Percentiles rank a stretch among this genome's conserved stretches.
Conservation (phyloP, 352 stramenopile genomes). For the Globisporangium barbulae region DNA sequence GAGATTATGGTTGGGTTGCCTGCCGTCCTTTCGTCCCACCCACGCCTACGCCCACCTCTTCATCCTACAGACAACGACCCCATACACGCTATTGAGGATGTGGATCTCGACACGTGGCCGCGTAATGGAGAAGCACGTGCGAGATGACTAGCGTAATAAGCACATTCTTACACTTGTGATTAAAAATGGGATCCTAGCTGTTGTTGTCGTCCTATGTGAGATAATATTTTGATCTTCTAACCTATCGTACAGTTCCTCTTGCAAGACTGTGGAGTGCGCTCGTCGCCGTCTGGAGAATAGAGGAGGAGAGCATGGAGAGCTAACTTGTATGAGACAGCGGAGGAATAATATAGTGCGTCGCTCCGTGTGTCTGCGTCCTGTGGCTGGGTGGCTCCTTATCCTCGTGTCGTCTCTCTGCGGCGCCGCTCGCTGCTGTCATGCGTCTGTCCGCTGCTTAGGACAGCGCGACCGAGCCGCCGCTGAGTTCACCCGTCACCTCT, state of each 20-base stretch:
- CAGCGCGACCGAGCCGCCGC: constrained; percentile 3
- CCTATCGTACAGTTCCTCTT: constrained; percentile 54
- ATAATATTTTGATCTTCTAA: constrained; percentile 44
- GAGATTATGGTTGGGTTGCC: neutral
- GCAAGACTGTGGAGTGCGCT: constrained; percentile 20
- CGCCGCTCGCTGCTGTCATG: neutral
- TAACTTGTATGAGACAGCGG: neutral
- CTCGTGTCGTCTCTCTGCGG: neutral
- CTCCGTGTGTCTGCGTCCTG: neutral
- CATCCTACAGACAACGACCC: neutral
- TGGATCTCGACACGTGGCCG: neutral
- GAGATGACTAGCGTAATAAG: neutral
- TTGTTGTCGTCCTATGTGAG: constrained; percentile 15
- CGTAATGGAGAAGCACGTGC: neutral
- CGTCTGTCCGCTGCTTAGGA: constrained; percentile 1
- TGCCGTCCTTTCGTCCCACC: constrained; percentile 7
- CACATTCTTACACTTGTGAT: constrained; percentile 11
- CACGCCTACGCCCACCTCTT: constrained; percentile 1
- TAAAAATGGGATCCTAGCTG: constrained; percentile 8
- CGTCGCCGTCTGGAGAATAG: neutral
- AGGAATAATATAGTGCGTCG: constrained; percentile 12
- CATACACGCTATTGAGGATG: neutral
- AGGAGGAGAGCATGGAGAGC: constrained; percentile 9
- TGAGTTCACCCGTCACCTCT: constrained; percentile 2
- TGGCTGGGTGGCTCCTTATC: neutral